These are phyloP conservation scores for Yamadazyma buinensis DNA, from an alignment of 1,139 yeast species.

Conservation along the genomic window DNA sequence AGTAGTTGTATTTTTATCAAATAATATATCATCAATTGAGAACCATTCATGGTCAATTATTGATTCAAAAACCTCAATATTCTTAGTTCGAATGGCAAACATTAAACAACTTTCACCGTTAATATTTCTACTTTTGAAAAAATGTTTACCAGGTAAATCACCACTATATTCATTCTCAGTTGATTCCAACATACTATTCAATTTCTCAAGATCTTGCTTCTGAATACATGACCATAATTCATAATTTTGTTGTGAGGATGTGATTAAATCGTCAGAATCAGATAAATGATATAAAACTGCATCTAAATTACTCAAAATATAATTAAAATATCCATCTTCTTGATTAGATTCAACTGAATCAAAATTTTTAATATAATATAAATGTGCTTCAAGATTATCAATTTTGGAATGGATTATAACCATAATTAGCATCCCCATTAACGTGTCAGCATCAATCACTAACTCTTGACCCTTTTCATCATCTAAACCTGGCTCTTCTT, in stretches of 20 bases:
- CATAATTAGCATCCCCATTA: slow-evolving; percentile 68
- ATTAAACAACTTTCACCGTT: slow-evolving; percentile 68
- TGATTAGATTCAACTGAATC: slow-evolving; percentile 25
- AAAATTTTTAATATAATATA: slow-evolving; percentile 63
- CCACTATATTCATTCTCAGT: slow-evolving; percentile 16
- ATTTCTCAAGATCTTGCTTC: slow-evolving; percentile 21
- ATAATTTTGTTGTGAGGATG: slow-evolving; percentile 45
- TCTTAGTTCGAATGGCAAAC: slow-evolving; percentile 47
- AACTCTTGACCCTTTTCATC: slow-evolving; percentile 18
- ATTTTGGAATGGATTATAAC: slow-evolving; percentile 66
- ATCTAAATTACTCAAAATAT: slow-evolving; percentile 69
- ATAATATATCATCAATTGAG: slow-evolving; percentile 62
- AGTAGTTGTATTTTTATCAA: slow-evolving; percentile 52
- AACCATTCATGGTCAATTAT: slow-evolving; percentile 48
- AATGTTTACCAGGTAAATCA: slow-evolving; percentile 34
- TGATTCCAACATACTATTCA: slow-evolving; percentile 19
- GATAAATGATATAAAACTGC: slow-evolving; percentile 70
- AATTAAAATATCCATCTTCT: slow-evolving; percentile 37
- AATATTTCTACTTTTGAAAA: slow-evolving; percentile 49
- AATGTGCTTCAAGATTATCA: slow-evolving; percentile 56
- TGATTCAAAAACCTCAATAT: slow-evolving; percentile 40
- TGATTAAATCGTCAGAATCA: slow-evolving; percentile 29
- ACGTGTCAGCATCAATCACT: slow-evolving; percentile 74
- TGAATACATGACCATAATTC: slow-evolving; percentile 55
- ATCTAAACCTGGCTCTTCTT: slow-evolving; percentile 9